phyloP scores from a whole-genome alignment of 139 green algal species.

The Picochlorum sp. region DNA sequence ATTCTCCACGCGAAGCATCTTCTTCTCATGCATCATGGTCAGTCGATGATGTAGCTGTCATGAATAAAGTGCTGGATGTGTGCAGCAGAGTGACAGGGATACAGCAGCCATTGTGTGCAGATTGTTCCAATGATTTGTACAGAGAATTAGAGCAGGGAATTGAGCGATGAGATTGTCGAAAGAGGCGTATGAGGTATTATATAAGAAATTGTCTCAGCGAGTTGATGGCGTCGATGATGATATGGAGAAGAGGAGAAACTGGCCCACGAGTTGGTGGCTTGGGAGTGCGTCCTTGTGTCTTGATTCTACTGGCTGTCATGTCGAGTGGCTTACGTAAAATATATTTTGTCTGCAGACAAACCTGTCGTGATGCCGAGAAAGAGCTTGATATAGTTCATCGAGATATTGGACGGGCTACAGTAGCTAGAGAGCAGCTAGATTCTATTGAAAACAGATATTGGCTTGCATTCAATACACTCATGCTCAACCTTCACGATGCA shows the following conservation, averaged over 20 bases:
- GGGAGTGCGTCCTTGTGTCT: no score
- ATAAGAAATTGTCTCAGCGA: not conserved
- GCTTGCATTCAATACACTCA: slow-evolving; percentile 17
- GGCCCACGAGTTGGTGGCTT: no score
- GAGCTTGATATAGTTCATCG: slow-evolving; percentile 12
- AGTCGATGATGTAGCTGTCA: no score
- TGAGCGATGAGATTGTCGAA: slow-evolving; percentile 54
- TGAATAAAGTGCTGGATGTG: not conserved
- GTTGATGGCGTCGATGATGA: no score
- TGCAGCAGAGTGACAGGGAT: not conserved
- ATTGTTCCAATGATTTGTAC: slow-evolving; percentile 64
- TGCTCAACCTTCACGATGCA: slow-evolving; percentile 1
- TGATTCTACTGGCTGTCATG: no score
- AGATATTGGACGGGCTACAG: not conserved
- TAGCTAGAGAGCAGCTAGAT: slow-evolving; percentile 10
- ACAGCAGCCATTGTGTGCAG: slow-evolving; percentile 70
- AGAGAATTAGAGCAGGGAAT: slow-evolving; percentile 66
- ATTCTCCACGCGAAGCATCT: no score
- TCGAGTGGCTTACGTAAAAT: no score
- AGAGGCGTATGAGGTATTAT: slow-evolving; percentile 35
- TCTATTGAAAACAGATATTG: slow-evolving; percentile 23
- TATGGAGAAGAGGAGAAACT: no score
- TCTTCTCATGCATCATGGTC: no score
- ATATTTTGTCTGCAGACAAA: no score
- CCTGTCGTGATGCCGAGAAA: no score